Conservation (phyloP, 805 yeast genomes). For the Myxozyma vanderwaltii region DNA sequence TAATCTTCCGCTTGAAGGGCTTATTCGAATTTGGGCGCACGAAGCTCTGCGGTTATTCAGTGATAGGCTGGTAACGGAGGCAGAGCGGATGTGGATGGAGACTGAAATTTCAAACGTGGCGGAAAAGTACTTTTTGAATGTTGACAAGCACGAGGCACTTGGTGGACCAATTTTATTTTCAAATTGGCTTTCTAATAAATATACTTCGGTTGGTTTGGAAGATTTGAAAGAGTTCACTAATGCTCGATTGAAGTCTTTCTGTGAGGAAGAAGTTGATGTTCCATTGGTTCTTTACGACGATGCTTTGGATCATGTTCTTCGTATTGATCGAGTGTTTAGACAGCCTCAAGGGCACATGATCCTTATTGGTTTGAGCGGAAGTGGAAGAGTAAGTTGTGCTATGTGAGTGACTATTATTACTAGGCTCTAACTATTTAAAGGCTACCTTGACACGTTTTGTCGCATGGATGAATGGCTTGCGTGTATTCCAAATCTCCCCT, state of each 20-base stretch:
- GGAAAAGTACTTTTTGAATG: constrained; percentile 50
- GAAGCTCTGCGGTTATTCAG: constrained; percentile 78
- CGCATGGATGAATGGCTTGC: constrained; percentile 86
- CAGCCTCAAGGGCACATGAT: constrained; percentile 92
- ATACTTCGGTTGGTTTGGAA: constrained; percentile 54
- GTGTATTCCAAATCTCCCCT: constrained; percentile 59
- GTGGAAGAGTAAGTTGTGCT: constrained; percentile 58
- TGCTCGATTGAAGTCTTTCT: constrained; percentile 67
- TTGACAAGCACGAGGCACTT: constrained; percentile 45
- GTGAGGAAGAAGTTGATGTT: constrained; percentile 65
- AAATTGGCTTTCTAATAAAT: constrained; percentile 70
- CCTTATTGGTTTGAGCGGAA: constrained; percentile 76
- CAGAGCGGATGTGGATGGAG: constrained; percentile 56
- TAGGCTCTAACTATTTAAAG: constrained; percentile 26
- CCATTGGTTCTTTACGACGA: constrained; percentile 67
- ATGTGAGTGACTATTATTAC: background rate
- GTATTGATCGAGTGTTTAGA: constrained; percentile 78
- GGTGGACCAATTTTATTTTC: constrained; percentile 64
- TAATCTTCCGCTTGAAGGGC: constrained; percentile 45
- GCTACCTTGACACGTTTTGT: constrained; percentile 76
- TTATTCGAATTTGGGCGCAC: constrained; percentile 73
- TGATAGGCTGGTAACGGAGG: constrained; percentile 60
- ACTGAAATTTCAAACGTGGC: constrained; percentile 44
- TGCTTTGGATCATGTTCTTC: constrained; percentile 68
- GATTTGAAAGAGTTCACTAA: constrained; percentile 57